Evolutionary conservation across 169 alveolate genomes (phyloP).

Genomic region (Theileria sp.): DNA sequence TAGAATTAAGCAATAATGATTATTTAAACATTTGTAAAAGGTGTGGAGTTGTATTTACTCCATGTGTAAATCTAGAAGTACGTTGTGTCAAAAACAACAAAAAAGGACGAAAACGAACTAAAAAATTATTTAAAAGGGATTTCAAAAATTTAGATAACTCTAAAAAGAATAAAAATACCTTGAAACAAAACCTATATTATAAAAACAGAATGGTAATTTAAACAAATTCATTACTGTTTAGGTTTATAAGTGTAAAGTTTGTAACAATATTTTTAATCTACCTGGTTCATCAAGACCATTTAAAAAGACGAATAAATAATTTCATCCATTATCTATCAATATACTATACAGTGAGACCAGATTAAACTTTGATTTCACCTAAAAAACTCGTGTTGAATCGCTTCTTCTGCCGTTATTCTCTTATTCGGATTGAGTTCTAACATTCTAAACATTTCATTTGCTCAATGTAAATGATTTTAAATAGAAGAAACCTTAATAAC

Average conservation of each 20-base stretch:
- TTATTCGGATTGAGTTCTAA: constrained; percentile 75
- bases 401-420: constrained; percentile 82
- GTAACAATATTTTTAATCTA: neutral
- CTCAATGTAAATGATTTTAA: constrained; percentile 64
- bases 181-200: neutral
- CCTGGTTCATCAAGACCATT: neutral
- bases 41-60: constrained; percentile 44
- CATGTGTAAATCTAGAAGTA: constrained; percentile 34
- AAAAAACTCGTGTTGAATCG: constrained; percentile 79
- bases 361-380: neutral
- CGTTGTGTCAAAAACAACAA: constrained; percentile 18
- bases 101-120: constrained; percentile 41
- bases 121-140: neutral
- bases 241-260: constrained; percentile 3
- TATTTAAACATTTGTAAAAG: constrained; percentile 26
- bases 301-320: neutral
- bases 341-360: neutral
- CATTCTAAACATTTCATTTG: constrained; percentile 66
- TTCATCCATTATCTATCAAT: neutral
- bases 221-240: neutral
- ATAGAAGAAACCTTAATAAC: constrained; percentile 67
- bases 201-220: neutral
- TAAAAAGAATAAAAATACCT: neutral
- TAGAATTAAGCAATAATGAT: neutral
- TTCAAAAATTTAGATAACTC: neutral